Evolutionary conservation across 345 rosid species (phyloP).

Genomic region (Rhodomyrtus tomentosa): DNA sequence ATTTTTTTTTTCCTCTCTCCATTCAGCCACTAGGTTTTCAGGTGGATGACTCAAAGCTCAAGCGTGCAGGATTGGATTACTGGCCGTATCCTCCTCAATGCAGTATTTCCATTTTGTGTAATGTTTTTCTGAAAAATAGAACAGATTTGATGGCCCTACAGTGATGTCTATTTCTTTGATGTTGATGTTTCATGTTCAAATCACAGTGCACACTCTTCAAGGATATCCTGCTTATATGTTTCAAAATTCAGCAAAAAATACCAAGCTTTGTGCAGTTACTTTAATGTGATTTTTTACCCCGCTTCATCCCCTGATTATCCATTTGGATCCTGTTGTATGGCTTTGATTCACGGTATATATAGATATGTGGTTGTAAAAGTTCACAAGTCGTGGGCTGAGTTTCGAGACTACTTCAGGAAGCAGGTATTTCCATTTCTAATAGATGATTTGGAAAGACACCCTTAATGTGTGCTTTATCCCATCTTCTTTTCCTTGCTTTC

Average conservation of each 20-base stretch:
- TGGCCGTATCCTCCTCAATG: constrained; percentile 80
- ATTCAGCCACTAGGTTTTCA: constrained; percentile 85
- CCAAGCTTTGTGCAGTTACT: background rate
- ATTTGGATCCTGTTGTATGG: background rate
- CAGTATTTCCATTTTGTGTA: background rate
- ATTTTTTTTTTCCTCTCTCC: background rate
- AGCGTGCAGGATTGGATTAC: constrained; percentile 95
- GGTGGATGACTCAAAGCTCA: constrained; percentile 71
- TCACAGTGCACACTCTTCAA: background rate
- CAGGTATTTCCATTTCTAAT: constrained; percentile 34
- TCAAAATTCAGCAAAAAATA: background rate
- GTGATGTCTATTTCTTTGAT: background rate
- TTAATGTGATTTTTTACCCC: background rate
- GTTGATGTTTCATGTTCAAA: background rate
- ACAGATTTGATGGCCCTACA: background rate
- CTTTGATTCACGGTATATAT: background rate
- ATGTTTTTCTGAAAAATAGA: background rate
- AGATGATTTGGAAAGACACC: background rate
- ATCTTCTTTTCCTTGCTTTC: background rate
- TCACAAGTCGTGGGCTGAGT: constrained; percentile 73
- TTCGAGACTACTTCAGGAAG: constrained; percentile 55
- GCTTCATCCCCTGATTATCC: background rate
- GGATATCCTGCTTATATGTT: background rate
- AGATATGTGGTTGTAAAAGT: constrained; percentile 80
- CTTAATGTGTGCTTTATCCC: background rate